Evolutionary conservation across 768 basidiomycete species (phyloP), one percentile per base, ranked within the genome.

Genomic region (Lactarius psammicola): DNA sequence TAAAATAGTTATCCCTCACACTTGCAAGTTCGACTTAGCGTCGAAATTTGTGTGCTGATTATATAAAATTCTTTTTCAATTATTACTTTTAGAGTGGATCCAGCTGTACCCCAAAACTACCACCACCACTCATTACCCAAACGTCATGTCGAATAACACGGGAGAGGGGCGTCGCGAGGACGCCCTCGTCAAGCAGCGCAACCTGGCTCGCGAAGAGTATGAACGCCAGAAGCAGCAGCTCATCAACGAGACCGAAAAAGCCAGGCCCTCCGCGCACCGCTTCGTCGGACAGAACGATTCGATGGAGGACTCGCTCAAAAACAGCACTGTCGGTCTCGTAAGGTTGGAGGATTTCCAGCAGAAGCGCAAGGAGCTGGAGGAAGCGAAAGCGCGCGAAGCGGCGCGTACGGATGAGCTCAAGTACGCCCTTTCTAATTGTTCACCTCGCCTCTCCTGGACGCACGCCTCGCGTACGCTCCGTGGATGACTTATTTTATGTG

Each of bases 261-360:
- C 92, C 44, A 89, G 94, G 34, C 92, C 94, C 4, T 91, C 92
- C 0, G 78, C 85, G 3, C 88, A 89, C 74, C 90, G 95, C 67
- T 98, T 98, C 76, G 91, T 96, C 42, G 93, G 94, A 1, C 92
- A 95, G 75, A 86, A 92, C 77, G 95, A 98, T 74, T 93, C 92
- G 5, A 87, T 97, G 82, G 96, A 98, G 75, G 96, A 98, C 65
- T 83, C 86, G 8, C 82, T 98, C 59, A 97, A 96, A 81, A 83
- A 93, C 67, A 88, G 83, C 57, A 98, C 96, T 1, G 86, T 98
- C 53, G 96, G 96, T 69, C 84, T 98, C 20, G 95, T 98, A 3
- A 86, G 82, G 64, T 81, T 98, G 8, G 92, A 96, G 69, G 96
- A 97, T 34, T 98, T 98, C 69, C 92, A 95, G 75, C 90, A 93